Percentiles rank a stretch among this genome's conserved stretches.
Evolutionary conservation across 139 green algal species (phyloP).

Genomic region (Tetratostichococcus sp.): DNA sequence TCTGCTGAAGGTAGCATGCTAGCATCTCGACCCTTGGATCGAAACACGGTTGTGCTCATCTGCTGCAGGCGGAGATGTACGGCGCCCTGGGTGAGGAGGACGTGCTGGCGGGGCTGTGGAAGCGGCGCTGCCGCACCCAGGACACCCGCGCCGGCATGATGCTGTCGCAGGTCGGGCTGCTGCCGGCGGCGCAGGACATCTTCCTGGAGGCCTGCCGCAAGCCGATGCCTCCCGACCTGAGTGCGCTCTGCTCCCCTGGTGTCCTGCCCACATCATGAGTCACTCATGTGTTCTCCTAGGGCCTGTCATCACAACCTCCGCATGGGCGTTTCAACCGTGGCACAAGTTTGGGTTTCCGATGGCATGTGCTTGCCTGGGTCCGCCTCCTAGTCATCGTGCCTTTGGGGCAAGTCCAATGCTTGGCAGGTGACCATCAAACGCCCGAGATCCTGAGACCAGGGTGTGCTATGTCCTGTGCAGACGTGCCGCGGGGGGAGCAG

Average conservation of each 20-base stretch:
- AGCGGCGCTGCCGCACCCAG: conserved; percentile 37
- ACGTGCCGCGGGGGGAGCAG: conserved; percentile 40
- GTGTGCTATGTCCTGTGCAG: background rate
- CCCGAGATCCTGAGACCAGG: no score
- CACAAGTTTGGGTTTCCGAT: no score
- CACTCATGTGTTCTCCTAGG: no score
- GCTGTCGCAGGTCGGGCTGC: conserved; percentile 84
- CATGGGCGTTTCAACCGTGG: no score
- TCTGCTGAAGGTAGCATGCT: no score
- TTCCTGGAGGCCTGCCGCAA: conserved; percentile 48
- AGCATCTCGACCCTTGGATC: no score
- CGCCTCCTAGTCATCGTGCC: no score
- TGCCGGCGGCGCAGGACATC: conserved; percentile 69
- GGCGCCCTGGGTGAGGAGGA: conserved; percentile 80
- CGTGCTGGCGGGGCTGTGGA: conserved; percentile 87
- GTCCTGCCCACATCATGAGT: background rate
- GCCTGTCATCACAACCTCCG: no score
- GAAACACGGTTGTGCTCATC: no score
- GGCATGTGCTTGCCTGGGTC: no score
- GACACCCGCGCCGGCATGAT: conserved; percentile 62
- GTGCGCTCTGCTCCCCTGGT: background rate
- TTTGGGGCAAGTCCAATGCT: no score
- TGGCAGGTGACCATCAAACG: no score
- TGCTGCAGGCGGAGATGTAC: conserved; percentile 80
- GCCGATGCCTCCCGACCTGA: background rate